These are phyloP conservation scores for Grosmannia huntii DNA, from an alignment of 2,329 filamentous ascomycete genomes.

Conservation along the genomic window DNA sequence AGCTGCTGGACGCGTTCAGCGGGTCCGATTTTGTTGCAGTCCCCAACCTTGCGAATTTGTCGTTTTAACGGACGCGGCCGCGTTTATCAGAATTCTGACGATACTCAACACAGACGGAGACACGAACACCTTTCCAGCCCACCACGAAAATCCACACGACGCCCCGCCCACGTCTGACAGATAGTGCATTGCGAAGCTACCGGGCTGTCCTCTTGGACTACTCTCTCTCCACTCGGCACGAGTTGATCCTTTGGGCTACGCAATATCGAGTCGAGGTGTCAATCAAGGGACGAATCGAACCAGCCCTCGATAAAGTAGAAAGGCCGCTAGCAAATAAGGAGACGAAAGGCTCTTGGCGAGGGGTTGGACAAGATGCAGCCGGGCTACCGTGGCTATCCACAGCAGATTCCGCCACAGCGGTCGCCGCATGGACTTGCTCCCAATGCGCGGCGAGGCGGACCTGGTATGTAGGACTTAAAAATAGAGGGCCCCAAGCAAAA, in stretches of 20 bases:
- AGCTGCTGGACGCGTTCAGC: not conserved
- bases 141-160: not conserved
- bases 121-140: not conserved
- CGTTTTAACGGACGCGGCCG: not conserved
- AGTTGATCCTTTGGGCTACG: not conserved
- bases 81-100: constrained; percentile 3
- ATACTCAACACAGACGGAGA: constrained; percentile 1
- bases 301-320: not conserved
- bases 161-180: not conserved
- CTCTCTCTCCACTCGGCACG: not conserved
- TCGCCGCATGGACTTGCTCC: constrained; percentile 24
- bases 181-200: not conserved
- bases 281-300: not conserved
- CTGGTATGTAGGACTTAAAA: constrained; percentile 13
- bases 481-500: not conserved
- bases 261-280: not conserved
- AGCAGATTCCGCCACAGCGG: constrained; percentile 36
- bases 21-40: not conserved
- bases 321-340: not conserved
- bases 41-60: not conserved
- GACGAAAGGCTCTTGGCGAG: not conserved
- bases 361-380: constrained; percentile 32
- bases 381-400: constrained; percentile 38
- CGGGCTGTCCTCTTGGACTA: not conserved
- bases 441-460: constrained; percentile 32